Conservation (phyloP, 495 filamentous ascomycete species). For the Lophiostoma macrostomum region DNA sequence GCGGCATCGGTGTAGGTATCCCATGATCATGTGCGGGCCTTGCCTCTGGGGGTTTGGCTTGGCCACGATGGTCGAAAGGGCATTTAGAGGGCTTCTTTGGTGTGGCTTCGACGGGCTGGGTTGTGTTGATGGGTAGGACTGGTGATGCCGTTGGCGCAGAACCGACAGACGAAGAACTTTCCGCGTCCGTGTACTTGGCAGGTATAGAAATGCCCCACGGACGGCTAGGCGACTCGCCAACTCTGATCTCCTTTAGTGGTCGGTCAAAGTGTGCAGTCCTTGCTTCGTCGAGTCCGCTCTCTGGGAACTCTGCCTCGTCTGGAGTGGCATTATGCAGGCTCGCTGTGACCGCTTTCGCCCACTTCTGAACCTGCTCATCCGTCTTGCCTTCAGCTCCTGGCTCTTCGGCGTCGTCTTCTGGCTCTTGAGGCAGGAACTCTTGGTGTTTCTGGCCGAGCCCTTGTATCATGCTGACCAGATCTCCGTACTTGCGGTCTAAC, state of each 20-base stretch:
- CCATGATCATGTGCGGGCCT: not conserved
- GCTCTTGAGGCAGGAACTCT: slow-evolving; percentile 66
- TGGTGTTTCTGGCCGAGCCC: slow-evolving; percentile 80
- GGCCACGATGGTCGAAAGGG: slow-evolving; percentile 23
- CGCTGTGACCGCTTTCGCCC: slow-evolving; percentile 67
- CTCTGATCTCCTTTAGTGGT: slow-evolving; percentile 72
- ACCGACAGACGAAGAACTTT: slow-evolving; percentile 29
- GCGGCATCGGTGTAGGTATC: not conserved
- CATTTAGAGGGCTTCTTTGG: slow-evolving; percentile 20
- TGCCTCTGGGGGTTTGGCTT: not conserved
- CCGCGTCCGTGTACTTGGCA: slow-evolving; percentile 45
- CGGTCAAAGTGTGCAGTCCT: slow-evolving; percentile 70
- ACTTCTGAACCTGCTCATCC: slow-evolving; percentile 68
- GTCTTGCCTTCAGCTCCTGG: slow-evolving; percentile 44
- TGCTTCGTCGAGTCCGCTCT: slow-evolving; percentile 41
- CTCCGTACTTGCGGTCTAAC: slow-evolving; percentile 88
- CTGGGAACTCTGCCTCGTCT: slow-evolving; percentile 24
- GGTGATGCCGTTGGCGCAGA: slow-evolving; percentile 36
- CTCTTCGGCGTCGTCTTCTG: slow-evolving; percentile 48
- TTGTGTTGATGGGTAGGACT: slow-evolving; percentile 4
- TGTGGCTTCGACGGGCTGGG: slow-evolving; percentile 7
- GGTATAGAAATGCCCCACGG: slow-evolving; percentile 89
- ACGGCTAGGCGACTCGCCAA: slow-evolving; percentile 84
- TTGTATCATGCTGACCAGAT: slow-evolving; percentile 84
- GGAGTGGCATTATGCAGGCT: slow-evolving; percentile 40